A percentile compares a stretch with the other conserved stretches of the same genome.
phyloP scores from a whole-genome alignment of 495 filamentous ascomycete species.

The Penicillium canescens region DNA sequence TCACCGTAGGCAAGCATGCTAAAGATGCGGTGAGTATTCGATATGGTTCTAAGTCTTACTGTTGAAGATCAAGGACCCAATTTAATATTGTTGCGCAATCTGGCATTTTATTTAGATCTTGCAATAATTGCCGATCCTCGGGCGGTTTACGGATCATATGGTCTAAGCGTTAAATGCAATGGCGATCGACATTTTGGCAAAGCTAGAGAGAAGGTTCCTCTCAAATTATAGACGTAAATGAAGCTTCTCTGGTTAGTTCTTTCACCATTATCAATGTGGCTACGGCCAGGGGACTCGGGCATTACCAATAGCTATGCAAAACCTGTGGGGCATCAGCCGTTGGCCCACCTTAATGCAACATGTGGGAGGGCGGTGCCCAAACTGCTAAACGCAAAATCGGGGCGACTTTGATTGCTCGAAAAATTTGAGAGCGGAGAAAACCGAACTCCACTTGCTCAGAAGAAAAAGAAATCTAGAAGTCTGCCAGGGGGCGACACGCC shows the following conservation, averaged over 20 bases:
- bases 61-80: too few species aligned
- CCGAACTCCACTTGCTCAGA: not conserved
- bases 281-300: too few species aligned
- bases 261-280: not conserved
- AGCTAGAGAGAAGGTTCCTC: not conserved
- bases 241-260: too few species aligned
- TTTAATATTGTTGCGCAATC: too few species aligned
- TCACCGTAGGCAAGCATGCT: too few species aligned
- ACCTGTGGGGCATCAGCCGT: not conserved
- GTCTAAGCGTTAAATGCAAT: slow-evolving; percentile 4
- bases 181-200: not conserved
- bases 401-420: not conserved
- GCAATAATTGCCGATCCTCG: not conserved
- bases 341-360: not conserved
- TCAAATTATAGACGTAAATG: too few species aligned
- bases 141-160: not conserved
- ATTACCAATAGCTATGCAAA: not conserved
- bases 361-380: not conserved
- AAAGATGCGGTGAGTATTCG: too few species aligned
- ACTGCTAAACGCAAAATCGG: not conserved
- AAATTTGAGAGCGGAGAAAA: not conserved
- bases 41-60: too few species aligned
- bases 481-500: not conserved
- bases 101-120: not conserved
- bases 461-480: not conserved